Evolutionary conservation across 2,329 filamentous ascomycete species (phyloP).

Genomic region (Monosporascus sp.): DNA sequence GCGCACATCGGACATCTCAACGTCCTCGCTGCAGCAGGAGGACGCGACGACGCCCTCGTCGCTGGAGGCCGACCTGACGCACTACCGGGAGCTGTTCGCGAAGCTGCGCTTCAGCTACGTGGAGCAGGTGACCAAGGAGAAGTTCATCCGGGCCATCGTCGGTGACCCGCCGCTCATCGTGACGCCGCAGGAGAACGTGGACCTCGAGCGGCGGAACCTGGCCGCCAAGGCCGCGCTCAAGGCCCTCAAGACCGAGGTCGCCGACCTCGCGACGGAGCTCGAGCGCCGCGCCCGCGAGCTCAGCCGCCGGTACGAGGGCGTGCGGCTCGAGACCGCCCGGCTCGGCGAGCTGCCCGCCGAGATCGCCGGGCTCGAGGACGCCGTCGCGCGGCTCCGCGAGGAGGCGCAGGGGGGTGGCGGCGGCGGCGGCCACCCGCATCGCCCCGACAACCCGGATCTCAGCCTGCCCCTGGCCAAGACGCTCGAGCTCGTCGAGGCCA

Average conservation of each 20-base stretch:
- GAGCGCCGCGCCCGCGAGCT: conserved; percentile 60
- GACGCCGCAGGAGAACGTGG: conserved; percentile 73
- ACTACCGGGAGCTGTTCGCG: conserved; percentile 93
- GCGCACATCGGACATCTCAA: conserved; percentile 69
- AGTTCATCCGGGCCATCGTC: conserved; percentile 89
- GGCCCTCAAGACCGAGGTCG: conserved; percentile 73
- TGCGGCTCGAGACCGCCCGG: conserved; percentile 42
- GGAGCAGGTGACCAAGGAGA: conserved; percentile 97
- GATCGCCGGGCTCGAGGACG: conserved; percentile 43
- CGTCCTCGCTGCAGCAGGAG: conserved; percentile 40
- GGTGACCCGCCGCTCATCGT: conserved; percentile 86
- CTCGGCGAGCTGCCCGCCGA: conserved; percentile 47
- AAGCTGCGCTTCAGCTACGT: conserved; percentile 97
- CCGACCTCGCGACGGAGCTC: conserved; percentile 65
- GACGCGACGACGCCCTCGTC: conserved; percentile 68
- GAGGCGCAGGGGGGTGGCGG: conserved; percentile 4
- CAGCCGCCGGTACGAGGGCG: conserved; percentile 45
- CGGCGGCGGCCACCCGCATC: conserved; percentile 21
- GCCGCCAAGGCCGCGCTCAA: conserved; percentile 72
- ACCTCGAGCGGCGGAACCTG: conserved; percentile 64
- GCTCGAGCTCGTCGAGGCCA: conserved; percentile 44
- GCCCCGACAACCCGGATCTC: conserved; percentile 38
- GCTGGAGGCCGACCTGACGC: conserved; percentile 75
- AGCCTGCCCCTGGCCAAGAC: conserved; percentile 56
- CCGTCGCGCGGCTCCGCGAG: conserved; percentile 40